phyloP scores from a whole-genome alignment of 495 filamentous ascomycete genomes.

The Antarctomyces pellizariae region DNA sequence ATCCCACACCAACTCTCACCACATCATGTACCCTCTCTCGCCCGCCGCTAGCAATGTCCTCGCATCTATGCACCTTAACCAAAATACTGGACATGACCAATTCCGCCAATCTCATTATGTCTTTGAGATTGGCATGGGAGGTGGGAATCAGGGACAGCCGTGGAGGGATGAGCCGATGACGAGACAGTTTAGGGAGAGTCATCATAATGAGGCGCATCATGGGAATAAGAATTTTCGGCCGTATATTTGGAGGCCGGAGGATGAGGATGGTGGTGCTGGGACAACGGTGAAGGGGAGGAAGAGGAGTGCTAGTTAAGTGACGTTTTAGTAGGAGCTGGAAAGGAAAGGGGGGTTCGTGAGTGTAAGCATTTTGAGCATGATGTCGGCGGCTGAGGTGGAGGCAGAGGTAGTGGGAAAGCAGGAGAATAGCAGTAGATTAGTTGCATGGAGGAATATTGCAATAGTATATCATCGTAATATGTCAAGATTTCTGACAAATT shows the following conservation, averaged over 20 bases:
- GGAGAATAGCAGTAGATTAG: too few relatives aligned
- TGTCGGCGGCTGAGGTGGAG: too few relatives aligned
- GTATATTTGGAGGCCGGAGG: constrained; percentile 23
- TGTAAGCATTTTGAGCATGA: too few relatives aligned
- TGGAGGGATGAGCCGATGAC: constrained; percentile 24
- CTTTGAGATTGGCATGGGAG: too few relatives aligned
- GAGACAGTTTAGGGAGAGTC: constrained; percentile 32
- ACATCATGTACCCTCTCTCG: constrained; percentile 2
- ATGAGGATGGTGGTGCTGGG: constrained; percentile 5
- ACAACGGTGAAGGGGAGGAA: background rate
- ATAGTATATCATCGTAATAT: too few relatives aligned
- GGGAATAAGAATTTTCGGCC: constrained; percentile 71
- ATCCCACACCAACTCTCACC: constrained; percentile 3
- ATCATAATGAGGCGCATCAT: constrained; percentile 67
- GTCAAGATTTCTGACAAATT: too few relatives aligned
- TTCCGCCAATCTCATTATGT: constrained; percentile 17
- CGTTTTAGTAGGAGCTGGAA: too few relatives aligned
- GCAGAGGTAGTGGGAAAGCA: too few relatives aligned
- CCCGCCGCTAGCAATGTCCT: constrained; percentile 4
- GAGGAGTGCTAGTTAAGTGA: background rate
- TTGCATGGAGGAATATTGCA: too few relatives aligned
- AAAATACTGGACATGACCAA: constrained; percentile 2
- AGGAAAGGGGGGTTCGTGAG: too few relatives aligned
- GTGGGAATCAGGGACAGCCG: too few relatives aligned
- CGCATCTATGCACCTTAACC: background rate